Percentiles rank a stretch among this genome's conserved stretches.
Evolutionary conservation across 352 stramenopile genomes (phyloP).

Genomic region (Thalassiosira mediterranea): DNA sequence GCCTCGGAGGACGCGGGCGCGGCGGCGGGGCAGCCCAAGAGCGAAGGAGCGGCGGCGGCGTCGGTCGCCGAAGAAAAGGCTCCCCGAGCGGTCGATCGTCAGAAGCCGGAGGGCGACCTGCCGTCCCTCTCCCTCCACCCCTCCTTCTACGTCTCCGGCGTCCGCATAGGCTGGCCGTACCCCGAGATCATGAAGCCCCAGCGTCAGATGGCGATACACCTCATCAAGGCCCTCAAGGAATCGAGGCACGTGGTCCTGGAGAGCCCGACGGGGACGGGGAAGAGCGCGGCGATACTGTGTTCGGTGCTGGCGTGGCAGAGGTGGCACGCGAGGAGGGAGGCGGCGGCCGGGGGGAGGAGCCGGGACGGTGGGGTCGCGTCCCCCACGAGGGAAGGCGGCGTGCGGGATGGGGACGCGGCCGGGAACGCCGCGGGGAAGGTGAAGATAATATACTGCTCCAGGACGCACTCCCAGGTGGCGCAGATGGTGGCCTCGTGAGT

Average conservation of each 20-base stretch:
- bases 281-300: constrained; percentile 77
- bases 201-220: constrained; percentile 76
- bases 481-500: constrained; percentile 78
- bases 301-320: constrained; percentile 72
- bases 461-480: constrained; percentile 77
- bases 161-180: constrained; percentile 77
- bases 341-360: neutral
- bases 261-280: constrained; percentile 76
- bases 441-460: constrained; percentile 76
- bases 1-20: neutral
- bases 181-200: constrained; percentile 68
- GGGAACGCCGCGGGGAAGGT: constrained; percentile 16
- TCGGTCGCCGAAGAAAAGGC: neutral
- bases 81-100: neutral
- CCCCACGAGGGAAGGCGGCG: neutral
- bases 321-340: constrained; percentile 44
- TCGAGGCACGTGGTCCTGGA: constrained; percentile 73
- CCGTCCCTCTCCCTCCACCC: constrained; percentile 49
- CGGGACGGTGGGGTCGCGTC: neutral
- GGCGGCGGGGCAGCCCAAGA: neutral
- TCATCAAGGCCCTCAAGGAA: constrained; percentile 73
- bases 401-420: neutral
- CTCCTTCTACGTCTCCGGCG: constrained; percentile 65
- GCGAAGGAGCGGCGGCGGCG: neutral
- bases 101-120: constrained; percentile 75